Conservation (phyloP, 352 stramenopile genomes). For the Globisporangium abappressorium region DNA sequence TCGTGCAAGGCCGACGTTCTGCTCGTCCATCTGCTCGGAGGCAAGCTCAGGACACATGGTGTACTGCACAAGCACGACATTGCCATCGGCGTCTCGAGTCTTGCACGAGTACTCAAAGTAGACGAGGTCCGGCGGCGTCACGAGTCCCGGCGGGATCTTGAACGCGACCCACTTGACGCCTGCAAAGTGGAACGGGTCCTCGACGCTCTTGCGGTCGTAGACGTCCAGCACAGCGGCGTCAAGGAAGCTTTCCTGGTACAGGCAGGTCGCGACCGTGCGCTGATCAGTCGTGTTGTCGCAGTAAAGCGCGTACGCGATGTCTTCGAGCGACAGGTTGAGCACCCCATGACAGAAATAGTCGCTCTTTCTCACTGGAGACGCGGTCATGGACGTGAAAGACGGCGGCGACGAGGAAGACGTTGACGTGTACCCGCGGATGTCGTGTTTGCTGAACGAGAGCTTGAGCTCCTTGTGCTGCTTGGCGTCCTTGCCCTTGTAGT, state of each 20-base stretch:
- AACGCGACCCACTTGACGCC: conserved; percentile 44
- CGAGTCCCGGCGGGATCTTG: conserved; percentile 23
- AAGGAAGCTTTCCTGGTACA: conserved; percentile 48
- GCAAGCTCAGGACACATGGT: conserved; percentile 15
- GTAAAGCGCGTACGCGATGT: conserved; percentile 35
- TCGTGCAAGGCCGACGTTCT: conserved; percentile 20
- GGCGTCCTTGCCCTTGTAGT: conserved; percentile 26
- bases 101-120: conserved; percentile 43
- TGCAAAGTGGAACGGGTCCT: conserved; percentile 46
- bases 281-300: conserved; percentile 28
- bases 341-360: conserved; percentile 28
- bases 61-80: conserved; percentile 27
- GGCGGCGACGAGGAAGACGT: background rate
- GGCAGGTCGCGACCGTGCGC: conserved; percentile 31
- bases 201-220: conserved; percentile 20
- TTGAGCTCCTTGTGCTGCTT: conserved; percentile 21
- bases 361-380: background rate
- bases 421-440: conserved; percentile 9
- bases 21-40: conserved; percentile 28
- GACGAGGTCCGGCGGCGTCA: conserved; percentile 33
- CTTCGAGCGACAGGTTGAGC: conserved; percentile 34
- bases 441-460: conserved; percentile 31
- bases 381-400: too few species aligned
- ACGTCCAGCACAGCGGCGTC: conserved; percentile 44
- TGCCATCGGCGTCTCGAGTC: conserved; percentile 26